Percentiles rank a stretch among this genome's conserved stretches.
Conservation (phyloP, 108 stramenopile genomes). For the Chaetoceros muelleri region DNA sequence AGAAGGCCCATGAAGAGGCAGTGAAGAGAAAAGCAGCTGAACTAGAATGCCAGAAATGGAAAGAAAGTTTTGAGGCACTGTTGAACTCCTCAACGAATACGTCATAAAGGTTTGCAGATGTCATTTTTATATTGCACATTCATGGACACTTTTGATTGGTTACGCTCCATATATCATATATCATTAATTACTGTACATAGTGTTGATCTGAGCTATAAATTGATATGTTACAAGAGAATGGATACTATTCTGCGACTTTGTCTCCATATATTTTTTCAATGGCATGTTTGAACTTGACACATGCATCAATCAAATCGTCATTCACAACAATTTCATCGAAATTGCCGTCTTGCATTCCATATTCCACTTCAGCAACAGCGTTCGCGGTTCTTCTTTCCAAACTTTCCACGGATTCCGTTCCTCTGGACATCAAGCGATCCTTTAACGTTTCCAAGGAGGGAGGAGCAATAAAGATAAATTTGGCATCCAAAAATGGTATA, state of each 20-base stretch:
- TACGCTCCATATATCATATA: no score
- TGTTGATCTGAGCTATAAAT: no score
- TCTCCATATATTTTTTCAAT: slow-evolving; percentile 30
- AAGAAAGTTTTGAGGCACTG: neutral
- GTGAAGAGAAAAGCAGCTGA: neutral
- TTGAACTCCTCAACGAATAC: no score
- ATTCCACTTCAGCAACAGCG: slow-evolving; percentile 80
- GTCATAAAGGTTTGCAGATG: no score
- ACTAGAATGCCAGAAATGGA: neutral
- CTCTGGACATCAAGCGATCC: slow-evolving; percentile 59
- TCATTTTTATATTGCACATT: no score
- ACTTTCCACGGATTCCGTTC: slow-evolving; percentile 80
- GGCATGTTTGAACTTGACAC: slow-evolving; percentile 26
- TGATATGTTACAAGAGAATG: no score
- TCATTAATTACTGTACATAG: no score
- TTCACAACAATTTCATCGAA: slow-evolving; percentile 81
- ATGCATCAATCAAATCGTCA: slow-evolving; percentile 70
- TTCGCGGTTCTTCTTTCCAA: slow-evolving; percentile 59
- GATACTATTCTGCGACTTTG: no score
- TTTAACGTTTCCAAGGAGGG: slow-evolving; percentile 77
- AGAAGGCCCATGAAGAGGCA: neutral
- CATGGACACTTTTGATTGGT: no score
- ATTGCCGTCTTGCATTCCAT: slow-evolving; percentile 45
- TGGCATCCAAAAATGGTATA: slow-evolving; percentile 23
- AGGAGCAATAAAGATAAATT: slow-evolving; percentile 91